Evolutionary conservation across 116 monocot genomes (phyloP).

Genomic region (Phalaenopsis hybrid): DNA sequence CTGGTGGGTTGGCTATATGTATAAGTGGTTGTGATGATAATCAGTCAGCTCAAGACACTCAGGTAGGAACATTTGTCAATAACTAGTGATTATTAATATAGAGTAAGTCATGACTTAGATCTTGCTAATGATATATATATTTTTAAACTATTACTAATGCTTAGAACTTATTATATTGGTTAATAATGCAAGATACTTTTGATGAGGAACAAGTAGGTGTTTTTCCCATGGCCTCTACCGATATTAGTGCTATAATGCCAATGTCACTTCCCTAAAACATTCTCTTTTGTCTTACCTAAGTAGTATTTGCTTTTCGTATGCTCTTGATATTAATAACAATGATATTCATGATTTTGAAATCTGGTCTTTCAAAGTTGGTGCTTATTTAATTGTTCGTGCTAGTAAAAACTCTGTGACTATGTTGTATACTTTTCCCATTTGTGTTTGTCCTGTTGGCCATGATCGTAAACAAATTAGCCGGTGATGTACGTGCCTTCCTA

Average conservation of each 20-base stretch:
- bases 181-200: not conserved
- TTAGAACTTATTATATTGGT: not conserved
- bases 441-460: too few relatives aligned
- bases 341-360: not conserved
- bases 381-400: not conserved
- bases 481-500: not conserved
- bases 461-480: too few relatives aligned
- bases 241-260: not conserved
- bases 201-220: not conserved
- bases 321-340: not conserved
- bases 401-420: not conserved
- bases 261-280: not conserved
- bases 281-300: not conserved
- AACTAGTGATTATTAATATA: not conserved
- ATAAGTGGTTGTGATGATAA: constrained; percentile 90
- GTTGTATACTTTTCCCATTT: not conserved
- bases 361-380: not conserved
- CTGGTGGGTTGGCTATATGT: constrained; percentile 76
- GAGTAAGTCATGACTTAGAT: not conserved
- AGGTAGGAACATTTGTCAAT: constrained; percentile 35
- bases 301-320: not conserved
- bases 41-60: constrained; percentile 77
- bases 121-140: not conserved
- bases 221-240: not conserved
- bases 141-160: not conserved